Percentiles rank a stretch among this genome's conserved stretches.
These are phyloP conservation scores for Stenocarpella maydis DNA, from an alignment of 2,329 filamentous ascomycete species.

Conservation along the genomic window DNA sequence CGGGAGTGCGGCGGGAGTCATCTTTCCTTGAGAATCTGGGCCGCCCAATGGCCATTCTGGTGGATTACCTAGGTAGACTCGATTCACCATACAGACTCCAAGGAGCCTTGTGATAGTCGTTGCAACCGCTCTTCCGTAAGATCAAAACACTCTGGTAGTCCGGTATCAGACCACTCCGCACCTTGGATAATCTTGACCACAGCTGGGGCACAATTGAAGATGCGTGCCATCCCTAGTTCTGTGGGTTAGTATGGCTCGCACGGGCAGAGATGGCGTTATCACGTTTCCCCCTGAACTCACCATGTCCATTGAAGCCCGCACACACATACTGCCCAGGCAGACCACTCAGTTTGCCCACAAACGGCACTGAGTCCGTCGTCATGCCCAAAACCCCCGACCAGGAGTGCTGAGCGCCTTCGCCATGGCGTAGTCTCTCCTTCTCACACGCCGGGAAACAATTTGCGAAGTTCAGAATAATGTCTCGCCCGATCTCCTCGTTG, in stretches of 20 bases:
- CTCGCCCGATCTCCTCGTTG: constrained; percentile 50
- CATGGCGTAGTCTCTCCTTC: constrained; percentile 41
- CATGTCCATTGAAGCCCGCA: constrained; percentile 59
- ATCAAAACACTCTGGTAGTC: constrained; percentile 37
- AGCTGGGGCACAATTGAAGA: constrained; percentile 56
- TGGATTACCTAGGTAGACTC: too few species aligned
- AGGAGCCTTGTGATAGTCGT: constrained; percentile 11
- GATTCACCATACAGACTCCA: constrained; percentile 28
- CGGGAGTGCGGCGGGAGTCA: constrained; percentile 36
- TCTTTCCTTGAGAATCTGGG: constrained; percentile 15
- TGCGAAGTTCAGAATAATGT: constrained; percentile 47
- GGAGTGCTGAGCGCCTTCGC: constrained; percentile 53
- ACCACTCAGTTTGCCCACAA: constrained; percentile 52
- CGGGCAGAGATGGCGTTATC: neutral
- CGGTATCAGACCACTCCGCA: constrained; percentile 48
- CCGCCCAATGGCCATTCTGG: neutral
- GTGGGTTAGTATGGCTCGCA: neutral
- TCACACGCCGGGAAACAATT: constrained; percentile 45
- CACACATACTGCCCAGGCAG: constrained; percentile 56
- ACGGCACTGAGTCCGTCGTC: constrained; percentile 55
- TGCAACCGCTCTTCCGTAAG: constrained; percentile 18
- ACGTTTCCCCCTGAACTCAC: constrained; percentile 41
- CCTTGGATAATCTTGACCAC: constrained; percentile 52
- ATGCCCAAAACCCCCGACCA: constrained; percentile 59
- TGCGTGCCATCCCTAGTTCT: constrained; percentile 47